Evolutionary conservation across 192 early-diverging fungal genomes (phyloP).

Genomic region (Obelidium mucronatum): DNA sequence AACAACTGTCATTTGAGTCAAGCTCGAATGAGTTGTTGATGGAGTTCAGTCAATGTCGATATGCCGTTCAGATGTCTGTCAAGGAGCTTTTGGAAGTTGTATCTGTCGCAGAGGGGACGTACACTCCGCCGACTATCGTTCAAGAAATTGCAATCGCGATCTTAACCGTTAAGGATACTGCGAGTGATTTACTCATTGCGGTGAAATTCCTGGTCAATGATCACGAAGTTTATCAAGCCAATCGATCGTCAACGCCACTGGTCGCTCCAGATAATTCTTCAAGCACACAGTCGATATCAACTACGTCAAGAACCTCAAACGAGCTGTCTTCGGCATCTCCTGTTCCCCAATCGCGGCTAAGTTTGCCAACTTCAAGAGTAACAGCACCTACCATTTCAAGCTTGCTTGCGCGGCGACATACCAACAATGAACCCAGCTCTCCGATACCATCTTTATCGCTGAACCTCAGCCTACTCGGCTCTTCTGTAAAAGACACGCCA

Average conservation of each 20-base stretch:
- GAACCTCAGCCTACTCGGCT: background rate
- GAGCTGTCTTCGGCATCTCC: too few relatives aligned
- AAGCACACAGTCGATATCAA: too few relatives aligned
- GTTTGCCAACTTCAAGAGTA: too few relatives aligned
- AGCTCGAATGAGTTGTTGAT: background rate
- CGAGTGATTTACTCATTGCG: constrained; percentile 55
- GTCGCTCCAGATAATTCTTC: too few relatives aligned
- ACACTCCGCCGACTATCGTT: constrained; percentile 55
- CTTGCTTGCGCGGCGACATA: too few relatives aligned
- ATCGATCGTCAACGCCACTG: too few relatives aligned
- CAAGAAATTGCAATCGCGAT: constrained; percentile 66
- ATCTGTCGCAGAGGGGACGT: constrained; percentile 55
- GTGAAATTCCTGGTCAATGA: constrained; percentile 65
- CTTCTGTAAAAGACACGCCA: background rate
- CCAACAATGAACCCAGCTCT: too few relatives aligned
- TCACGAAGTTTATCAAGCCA: too few relatives aligned
- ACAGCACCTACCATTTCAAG: too few relatives aligned
- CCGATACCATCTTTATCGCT: background rate
- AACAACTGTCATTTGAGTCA: constrained; percentile 52
- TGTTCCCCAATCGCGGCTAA: too few relatives aligned
- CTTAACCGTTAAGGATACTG: constrained; percentile 6
- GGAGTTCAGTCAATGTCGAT: constrained; percentile 66
- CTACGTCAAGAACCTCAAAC: too few relatives aligned
- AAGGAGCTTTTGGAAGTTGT: constrained; percentile 68
- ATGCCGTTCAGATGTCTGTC: constrained; percentile 68